Base-by-base conservation (phyloP, 352 stramenopile species). In the Albugo laibachii region DNA sequence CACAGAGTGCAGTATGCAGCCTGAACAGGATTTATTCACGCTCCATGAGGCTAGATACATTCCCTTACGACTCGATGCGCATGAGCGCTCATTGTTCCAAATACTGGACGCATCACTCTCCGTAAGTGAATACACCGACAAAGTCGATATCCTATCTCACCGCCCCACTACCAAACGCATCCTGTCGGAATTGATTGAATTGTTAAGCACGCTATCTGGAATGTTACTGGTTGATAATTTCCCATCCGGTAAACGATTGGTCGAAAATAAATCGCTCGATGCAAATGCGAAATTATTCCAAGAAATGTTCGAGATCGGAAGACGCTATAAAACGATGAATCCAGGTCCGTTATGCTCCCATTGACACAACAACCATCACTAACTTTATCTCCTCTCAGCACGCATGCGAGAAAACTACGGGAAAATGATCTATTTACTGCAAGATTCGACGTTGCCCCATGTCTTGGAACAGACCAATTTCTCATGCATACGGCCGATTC, bases 291-390 rank as follows among this genome's bases (percentile, higher is more conserved):
- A 65, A 0, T 87, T 92, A 36, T 86, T 94, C 49, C 66, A 71
- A 34, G 49, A 75, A 35, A 69, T 92, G 13, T 94, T 92, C 57
- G 79, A 93, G 61, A 82, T 97, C 37, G 84, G 82, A n/a, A 75
- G 88, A 16, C 77, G 88, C 10, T 95, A 96, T 65, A 97, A 97
- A 55, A 83, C 96, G 40, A 85, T 95, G 63, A 96, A 97, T 53
- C 88, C 88, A 19, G 61, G 58, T 53, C 69, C 12, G 42, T 35
- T n/a, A 4, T 5, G 42, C 11, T 38, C 11, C 10, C 19, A 34
- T 13, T 13, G 27, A 36, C 21, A 36, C 49, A 34, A 13, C 52
- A 13, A 24, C 3, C 16, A 19, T 8, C 20, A 43, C 8, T 24
- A 24, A 24, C 4, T 40, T 12, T 12, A 21, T 20, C 50, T 41